Evolutionary conservation across 331 rosid genomes (phyloP).

Genomic region (Saraca asoca): DNA sequence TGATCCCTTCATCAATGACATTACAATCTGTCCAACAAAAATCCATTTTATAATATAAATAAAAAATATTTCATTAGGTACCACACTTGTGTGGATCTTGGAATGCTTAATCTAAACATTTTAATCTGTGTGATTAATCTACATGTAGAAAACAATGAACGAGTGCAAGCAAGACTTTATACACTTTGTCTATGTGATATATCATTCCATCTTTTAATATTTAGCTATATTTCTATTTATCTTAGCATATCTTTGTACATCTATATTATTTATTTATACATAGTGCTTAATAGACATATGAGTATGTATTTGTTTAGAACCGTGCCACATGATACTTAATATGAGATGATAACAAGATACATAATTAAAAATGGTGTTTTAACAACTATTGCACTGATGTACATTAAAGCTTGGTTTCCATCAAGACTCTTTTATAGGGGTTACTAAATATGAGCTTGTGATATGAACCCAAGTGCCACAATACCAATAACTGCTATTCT

Average conservation of each 20-base stretch:
- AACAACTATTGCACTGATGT: background rate
- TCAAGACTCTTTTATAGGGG: background rate
- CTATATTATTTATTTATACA: no score
- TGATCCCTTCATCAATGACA: background rate
- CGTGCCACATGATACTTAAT: background rate
- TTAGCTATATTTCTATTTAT: no score
- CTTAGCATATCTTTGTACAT: no score
- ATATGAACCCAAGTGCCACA: background rate
- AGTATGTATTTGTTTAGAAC: background rate
- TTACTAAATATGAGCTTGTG: background rate
- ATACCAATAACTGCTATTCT: background rate
- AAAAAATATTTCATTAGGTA: background rate
- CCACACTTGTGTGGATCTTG: background rate
- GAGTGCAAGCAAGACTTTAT: no score
- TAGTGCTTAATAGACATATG: background rate
- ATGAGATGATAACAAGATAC: background rate
- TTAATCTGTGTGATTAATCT: no score
- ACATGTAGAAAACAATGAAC: no score
- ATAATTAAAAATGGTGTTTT: background rate
- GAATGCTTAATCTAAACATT: no score
- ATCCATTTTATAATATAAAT: background rate
- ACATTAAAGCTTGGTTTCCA: background rate
- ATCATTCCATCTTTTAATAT: no score
- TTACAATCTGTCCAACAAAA: background rate
- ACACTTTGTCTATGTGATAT: no score